Base-by-base conservation (phyloP, 2,329 filamentous ascomycete species). In the Teratosphaeria destructans region DNA sequence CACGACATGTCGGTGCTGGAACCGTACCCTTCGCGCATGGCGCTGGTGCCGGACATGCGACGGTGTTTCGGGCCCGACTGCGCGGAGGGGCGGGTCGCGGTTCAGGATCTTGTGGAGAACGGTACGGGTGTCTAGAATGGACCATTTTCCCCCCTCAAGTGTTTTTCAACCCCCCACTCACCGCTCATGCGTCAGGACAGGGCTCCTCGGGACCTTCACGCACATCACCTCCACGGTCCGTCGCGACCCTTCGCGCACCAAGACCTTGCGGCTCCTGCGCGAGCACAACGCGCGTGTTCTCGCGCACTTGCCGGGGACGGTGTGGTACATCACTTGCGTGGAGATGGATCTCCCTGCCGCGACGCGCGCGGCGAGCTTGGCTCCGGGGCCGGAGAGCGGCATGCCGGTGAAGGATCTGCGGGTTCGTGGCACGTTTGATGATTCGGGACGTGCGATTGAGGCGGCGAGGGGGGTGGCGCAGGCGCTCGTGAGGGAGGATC, bases 171-270 rank as follows among this genome's bases (percentile, higher is more conserved):
- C 23, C 23, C 23, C 43, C 54, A 3, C 3, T 5, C 37, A 14
- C 12, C 35, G 11, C 16, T 14, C 12, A n/a, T 3, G 11, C 37
- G 4, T 6, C n/a, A 5, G 5, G 6, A 43, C 37, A 43, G 37
- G 37, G 11, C 37, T 57, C 19, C 6, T 49, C n/a, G 23, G 23
- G 4, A 49, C n/a, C 19, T 49, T 49, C 43, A 23, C 49, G 39
- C 60, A 57, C 57, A 52, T 61, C 37, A 52, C 57, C 16, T 59
- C 57, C 2, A 57, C 57, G 14, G 59, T 59, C 60, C 57, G 59
- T 16, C 23, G 23, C 47, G 52, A 61, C 14, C 43, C 57, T 7
- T 57, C 54, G 54, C 49, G 23, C n/a, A 49, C 49, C 26, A 53
- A 49, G 23, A 57, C 29, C 3, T 55, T 57, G 32, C 29, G 54